Percentiles rank a stretch among this genome's conserved stretches.
These are phyloP conservation scores for Arctostaphylos glauca DNA, from an alignment of 148 eudicot genomes.

Conservation along the genomic window DNA sequence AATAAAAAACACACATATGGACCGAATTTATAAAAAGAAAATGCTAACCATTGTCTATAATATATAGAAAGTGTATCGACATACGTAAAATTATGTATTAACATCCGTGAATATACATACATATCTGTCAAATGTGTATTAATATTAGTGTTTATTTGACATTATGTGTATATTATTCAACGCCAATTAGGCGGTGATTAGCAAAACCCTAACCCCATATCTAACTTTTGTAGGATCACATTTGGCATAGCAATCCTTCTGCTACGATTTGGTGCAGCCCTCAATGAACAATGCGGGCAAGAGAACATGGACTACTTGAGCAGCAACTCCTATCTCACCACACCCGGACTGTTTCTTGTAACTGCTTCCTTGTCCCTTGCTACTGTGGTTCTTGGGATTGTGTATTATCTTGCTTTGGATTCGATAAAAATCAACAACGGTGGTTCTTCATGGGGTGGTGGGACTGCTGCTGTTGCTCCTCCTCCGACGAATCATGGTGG, in stretches of 20 bases:
- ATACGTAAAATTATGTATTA: too few relatives aligned
- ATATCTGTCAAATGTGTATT: too few relatives aligned
- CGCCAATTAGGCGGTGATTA: too few relatives aligned
- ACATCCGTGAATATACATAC: too few relatives aligned
- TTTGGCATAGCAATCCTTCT: constrained; percentile 75
- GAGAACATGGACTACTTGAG: constrained; percentile 44
- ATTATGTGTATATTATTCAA: too few relatives aligned
- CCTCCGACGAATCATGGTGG: too few relatives aligned
- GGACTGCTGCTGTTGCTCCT: constrained; percentile 39
- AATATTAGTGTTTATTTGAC: too few relatives aligned
- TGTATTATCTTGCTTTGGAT: constrained; percentile 57
- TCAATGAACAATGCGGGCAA: constrained; percentile 67
- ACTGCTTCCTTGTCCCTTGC: constrained; percentile 66
- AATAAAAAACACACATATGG: too few relatives aligned
- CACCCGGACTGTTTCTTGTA: constrained; percentile 87
- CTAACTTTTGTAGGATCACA: constrained; percentile 69
- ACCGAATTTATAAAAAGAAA: too few relatives aligned
- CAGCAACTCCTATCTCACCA: constrained; percentile 73
- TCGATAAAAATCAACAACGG: constrained; percentile 34
- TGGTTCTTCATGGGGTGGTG: constrained; percentile 22
- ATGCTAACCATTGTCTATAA: too few relatives aligned
- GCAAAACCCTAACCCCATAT: too few relatives aligned
- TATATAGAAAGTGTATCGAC: too few relatives aligned
- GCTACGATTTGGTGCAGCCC: constrained; percentile 69
- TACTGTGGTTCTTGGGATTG: constrained; percentile 59